A percentile compares a stretch with the other conserved stretches of the same genome.
These are phyloP conservation scores for Alternaria sp. DNA, from an alignment of 2,329 filamentous ascomycete genomes.

Conservation along the genomic window DNA sequence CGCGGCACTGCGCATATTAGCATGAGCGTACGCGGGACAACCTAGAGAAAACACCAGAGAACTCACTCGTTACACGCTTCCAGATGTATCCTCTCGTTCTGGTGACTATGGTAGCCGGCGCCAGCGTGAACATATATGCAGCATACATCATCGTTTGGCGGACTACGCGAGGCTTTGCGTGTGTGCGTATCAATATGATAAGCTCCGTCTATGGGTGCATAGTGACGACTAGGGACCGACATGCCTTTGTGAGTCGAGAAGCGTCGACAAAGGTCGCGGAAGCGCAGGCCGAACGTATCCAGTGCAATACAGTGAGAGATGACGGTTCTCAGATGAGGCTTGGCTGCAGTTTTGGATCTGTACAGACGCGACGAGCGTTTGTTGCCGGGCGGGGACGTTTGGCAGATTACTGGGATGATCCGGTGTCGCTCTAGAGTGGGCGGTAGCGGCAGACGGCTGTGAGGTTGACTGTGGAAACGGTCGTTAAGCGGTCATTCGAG, in stretches of 20 bases:
- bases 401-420: neutral
- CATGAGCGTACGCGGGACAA: neutral
- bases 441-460: neutral
- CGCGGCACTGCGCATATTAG: constrained; percentile 68
- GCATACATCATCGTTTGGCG: constrained; percentile 58
- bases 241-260: constrained; percentile 34
- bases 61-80: constrained; percentile 87
- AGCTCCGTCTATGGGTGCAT: constrained; percentile 32
- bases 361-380: neutral
- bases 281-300: constrained; percentile 30
- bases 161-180: constrained; percentile 50
- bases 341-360: neutral
- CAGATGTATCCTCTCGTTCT: constrained; percentile 85
- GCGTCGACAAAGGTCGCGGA: constrained; percentile 36
- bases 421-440: neutral
- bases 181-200: constrained; percentile 25
- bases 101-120: constrained; percentile 87
- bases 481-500: constrained; percentile 14
- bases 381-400: neutral
- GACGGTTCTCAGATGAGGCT: neutral
- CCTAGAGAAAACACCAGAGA: neutral
- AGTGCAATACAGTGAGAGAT: constrained; percentile 1
- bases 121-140: constrained; percentile 96
- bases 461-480: neutral
- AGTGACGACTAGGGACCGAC: constrained; percentile 27